Evolutionary conservation across 768 basidiomycete species (phyloP).

Genomic region (Leucogyrophana mollusca): DNA sequence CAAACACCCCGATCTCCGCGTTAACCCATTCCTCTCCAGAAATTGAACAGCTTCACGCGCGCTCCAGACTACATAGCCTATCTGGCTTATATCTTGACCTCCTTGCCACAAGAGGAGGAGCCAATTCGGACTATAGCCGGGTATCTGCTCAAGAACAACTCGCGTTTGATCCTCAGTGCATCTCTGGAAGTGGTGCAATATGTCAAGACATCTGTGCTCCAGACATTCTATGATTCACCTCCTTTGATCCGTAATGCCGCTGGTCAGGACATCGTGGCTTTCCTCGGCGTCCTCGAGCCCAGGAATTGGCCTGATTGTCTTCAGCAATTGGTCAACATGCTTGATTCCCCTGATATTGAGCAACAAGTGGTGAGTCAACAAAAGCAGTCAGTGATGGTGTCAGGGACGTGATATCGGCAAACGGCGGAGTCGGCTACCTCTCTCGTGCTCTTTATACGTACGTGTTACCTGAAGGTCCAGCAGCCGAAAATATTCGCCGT

Average conservation of each 20-base stretch:
- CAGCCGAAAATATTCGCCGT: neutral
- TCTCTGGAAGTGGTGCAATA: constrained; percentile 66
- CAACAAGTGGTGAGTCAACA: constrained; percentile 75
- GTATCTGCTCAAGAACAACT: constrained; percentile 95
- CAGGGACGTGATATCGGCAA: neutral
- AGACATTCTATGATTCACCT: constrained; percentile 78
- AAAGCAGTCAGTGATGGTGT: neutral
- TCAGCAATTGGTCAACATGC: constrained; percentile 73
- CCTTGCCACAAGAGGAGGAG: constrained; percentile 80
- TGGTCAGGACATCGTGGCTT: constrained; percentile 87
- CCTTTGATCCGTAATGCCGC: constrained; percentile 93
- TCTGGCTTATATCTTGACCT: constrained; percentile 89
- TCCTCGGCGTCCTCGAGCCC: constrained; percentile 86
- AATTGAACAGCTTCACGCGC: constrained; percentile 84
- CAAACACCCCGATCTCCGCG: constrained; percentile 14
- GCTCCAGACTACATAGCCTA: constrained; percentile 95
- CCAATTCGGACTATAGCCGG: constrained; percentile 95
- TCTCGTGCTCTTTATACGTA: too few species aligned
- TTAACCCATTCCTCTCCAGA: constrained; percentile 43
- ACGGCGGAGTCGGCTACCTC: too few species aligned
- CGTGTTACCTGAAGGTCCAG: too few species aligned
- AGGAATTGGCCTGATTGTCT: constrained; percentile 96
- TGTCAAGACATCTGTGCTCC: constrained; percentile 73
- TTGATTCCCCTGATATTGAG: constrained; percentile 73
- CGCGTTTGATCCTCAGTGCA: constrained; percentile 70